Evolutionary conservation across 1,284 basidiomycete genomes (phyloP), one percentile per base, ranked within the genome.

Genomic region (Hymenochaete sp.): DNA sequence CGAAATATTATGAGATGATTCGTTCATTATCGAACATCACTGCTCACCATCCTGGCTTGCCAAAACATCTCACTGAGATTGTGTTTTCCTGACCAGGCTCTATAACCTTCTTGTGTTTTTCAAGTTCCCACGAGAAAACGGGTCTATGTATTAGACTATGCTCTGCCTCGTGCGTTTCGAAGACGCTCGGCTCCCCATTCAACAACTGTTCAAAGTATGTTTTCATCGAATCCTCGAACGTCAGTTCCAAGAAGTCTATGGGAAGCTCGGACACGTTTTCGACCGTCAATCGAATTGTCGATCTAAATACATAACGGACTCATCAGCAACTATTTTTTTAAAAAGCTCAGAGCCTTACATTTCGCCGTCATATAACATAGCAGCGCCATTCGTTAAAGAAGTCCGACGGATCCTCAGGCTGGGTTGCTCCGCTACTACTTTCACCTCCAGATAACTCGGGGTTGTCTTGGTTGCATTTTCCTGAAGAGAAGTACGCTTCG

Each of bases 281-380:
- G 9, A 98, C 66, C 0, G 84, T 90, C 42, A 98, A 71, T 3
- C 82, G 80, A 42, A 98, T 80, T 0, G 67, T 77, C 1, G 85
- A 84, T 56, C 91, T 95, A 53, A 18, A 42, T 16, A 27, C 3
- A 42, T 39, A 31, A 18, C 38, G 44, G 13, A n/a, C 11, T 59
- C 48, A 47, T 45, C 16, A 47, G 22, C 5, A 21, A 21, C 24
- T 51, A n/a, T 35, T 24, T 42, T 38, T 13, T 13, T 16, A n/a
- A n/a, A n/a, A n/a, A n/a, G n/a, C n/a, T 43, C 10, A 35, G 3
- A 11, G 2, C 66, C 79, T 51, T 52, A 91, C 86, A 66, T 79
- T 68, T 98, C 95, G 35, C 95, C 95, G 44, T 95, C 79, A 58
- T 92, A 95, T 43, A 98, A 67, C 84, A 95, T 93, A 22, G 97